Evolutionary conservation across 352 stramenopile species (phyloP), one percentile per base, ranked within the genome.

Genomic region (Elongisporangium prolatum): DNA sequence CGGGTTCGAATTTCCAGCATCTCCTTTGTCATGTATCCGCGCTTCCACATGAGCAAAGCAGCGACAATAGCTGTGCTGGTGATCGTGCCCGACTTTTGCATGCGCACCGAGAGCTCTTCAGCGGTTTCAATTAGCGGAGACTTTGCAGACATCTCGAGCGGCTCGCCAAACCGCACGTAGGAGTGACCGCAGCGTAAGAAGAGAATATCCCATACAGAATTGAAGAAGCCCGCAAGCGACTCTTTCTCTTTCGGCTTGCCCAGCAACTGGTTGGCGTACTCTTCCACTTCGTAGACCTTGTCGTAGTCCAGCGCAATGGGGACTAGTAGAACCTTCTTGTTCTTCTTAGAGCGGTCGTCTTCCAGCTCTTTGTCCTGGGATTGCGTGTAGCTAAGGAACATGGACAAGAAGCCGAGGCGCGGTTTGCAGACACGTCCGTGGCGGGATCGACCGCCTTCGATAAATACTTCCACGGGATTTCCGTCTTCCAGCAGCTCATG

Each of bases 281-380:
- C 83, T 60, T 90, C 72, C 11, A 92, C 84, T 65, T 97, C 88
- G 59, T 92, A 89, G 8, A 93, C 83, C 37, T 92, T 89, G 67
- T 97, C 88, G 59, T 97, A 97, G 63, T 96, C 88, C 13, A 97
- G 68, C 13, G 87, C 89, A 28, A 97, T 91, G 0, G 88, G 88
- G 1, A 96, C 88, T 1, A 97, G 61, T 59, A 93, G 59, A 1
- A 95, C 65, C 28, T 40, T 40, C 28, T 40, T 40, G 9, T 64
- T 74, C 37, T 82, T 83, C 54, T 74, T 86, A 58, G 57, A 58
- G 3, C 17, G 17, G 21, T 74, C 38, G 17, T 52, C 18, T 20
- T 74, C 37, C 24, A 71, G 59, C 22, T 40, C 55, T 63, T 65
- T 50, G 50, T 72, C 47, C 5, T 67, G 44, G 4, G 63, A n/a